Conservation (phyloP, 805 yeast genomes). For the Metschnikowia cerradonensis region DNA sequence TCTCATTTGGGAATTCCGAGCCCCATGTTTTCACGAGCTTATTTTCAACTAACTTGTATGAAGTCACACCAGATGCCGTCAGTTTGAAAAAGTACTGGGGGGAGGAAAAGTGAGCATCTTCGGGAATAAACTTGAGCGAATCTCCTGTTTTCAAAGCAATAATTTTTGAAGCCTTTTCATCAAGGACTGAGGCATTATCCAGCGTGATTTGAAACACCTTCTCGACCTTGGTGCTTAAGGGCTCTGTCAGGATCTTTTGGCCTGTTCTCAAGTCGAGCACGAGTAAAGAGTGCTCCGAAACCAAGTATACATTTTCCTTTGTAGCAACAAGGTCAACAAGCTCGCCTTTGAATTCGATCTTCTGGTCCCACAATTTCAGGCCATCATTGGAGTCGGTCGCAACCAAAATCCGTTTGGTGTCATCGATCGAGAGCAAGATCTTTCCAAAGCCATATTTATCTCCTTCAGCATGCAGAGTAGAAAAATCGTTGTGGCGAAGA, state of each 20-base stretch:
- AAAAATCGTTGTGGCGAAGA: neutral
- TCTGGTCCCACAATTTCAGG: conserved; percentile 7
- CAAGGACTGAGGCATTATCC: neutral
- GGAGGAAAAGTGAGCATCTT: neutral
- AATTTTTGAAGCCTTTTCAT: conserved; percentile 1
- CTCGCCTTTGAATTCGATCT: neutral
- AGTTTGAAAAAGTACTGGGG: conserved; percentile 17
- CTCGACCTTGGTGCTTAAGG: conserved; percentile 4
- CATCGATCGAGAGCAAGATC: conserved; percentile 27
- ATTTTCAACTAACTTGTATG: conserved; percentile 18
- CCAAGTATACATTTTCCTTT: conserved; percentile 9
- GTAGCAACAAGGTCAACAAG: conserved; percentile 4
- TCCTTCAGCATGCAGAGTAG: conserved; percentile 7
- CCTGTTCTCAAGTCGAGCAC: conserved; percentile 16
- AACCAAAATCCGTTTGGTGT: conserved; percentile 7
- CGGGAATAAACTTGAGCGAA: conserved; percentile 2
- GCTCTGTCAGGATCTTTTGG: neutral
- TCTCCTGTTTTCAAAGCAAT: conserved; percentile 11
- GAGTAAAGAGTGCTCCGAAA: conserved; percentile 10
- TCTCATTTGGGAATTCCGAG: conserved; percentile 19
- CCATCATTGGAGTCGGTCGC: conserved; percentile 14
- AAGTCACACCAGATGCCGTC: conserved; percentile 15
- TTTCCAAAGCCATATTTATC: conserved; percentile 33
- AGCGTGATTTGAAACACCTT: neutral
- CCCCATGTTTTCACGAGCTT: conserved; percentile 28